These are phyloP conservation scores for Calendula officinalis DNA, from an alignment of 129 eudicot genomes.

Conservation along the genomic window DNA sequence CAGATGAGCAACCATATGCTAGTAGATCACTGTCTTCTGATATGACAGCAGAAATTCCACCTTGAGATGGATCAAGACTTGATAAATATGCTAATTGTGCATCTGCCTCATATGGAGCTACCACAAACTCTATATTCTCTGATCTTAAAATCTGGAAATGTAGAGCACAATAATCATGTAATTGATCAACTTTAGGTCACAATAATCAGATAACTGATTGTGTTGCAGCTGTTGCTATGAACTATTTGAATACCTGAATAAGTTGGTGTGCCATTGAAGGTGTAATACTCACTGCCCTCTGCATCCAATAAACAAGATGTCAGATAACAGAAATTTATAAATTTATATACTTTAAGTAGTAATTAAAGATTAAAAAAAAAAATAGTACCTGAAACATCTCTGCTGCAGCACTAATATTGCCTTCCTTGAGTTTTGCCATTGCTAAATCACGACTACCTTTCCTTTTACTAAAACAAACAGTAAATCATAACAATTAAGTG, in stretches of 20 bases:
- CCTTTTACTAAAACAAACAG: slow-evolving; percentile 44
- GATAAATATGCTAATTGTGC: slow-evolving; percentile 85
- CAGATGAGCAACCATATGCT: slow-evolving; percentile 86
- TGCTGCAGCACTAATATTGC: slow-evolving; percentile 59
- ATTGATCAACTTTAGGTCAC: not conserved
- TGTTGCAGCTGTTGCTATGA: not conserved
- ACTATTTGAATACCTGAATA: slow-evolving; percentile 51
- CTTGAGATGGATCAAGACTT: slow-evolving; percentile 53
- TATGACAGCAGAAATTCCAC: slow-evolving; percentile 72
- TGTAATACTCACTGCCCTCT: slow-evolving; percentile 86
- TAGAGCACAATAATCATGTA: too few relatives aligned
- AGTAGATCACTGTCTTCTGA: slow-evolving; percentile 89
- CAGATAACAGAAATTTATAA: not conserved
- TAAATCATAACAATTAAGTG: not conserved
- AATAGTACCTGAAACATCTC: slow-evolving; percentile 76
- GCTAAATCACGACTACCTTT: slow-evolving; percentile 62
- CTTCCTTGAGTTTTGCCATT: slow-evolving; percentile 72
- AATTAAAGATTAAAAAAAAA: not conserved
- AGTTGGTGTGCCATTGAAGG: slow-evolving; percentile 85
- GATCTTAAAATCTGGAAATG: slow-evolving; percentile 51
- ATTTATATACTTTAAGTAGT: not conserved
- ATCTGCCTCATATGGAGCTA: slow-evolving; percentile 96
- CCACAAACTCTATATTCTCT: slow-evolving; percentile 73
- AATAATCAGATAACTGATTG: not conserved
- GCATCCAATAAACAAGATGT: slow-evolving; percentile 19